Evolutionary conservation across 495 filamentous ascomycete species (phyloP).

Genomic region (Cudoniella acicularis): DNA sequence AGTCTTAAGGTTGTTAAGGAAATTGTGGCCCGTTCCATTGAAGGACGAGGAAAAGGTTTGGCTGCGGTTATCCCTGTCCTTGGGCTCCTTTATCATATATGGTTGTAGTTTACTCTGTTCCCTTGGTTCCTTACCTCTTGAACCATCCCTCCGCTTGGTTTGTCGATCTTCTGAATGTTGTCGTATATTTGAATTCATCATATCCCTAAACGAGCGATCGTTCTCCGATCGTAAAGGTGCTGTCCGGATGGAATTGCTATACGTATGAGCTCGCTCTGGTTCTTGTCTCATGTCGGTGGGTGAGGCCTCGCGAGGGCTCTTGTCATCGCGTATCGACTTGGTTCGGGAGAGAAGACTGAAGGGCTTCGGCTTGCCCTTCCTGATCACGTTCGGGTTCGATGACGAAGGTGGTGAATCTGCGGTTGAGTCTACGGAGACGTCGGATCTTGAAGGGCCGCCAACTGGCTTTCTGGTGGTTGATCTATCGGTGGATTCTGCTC

Average conservation of each 20-base stretch:
- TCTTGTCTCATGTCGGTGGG: slow-evolving; percentile 34
- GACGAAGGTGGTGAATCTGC: slow-evolving; percentile 7
- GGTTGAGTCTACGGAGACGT: slow-evolving; percentile 16
- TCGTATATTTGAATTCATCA: slow-evolving; percentile 57
- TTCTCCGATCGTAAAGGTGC: slow-evolving; percentile 56
- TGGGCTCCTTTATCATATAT: slow-evolving; percentile 26
- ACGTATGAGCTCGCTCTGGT: slow-evolving; percentile 34
- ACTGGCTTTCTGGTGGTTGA: slow-evolving; percentile 21
- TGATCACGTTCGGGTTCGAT: slow-evolving; percentile 14
- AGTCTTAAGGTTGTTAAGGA: slow-evolving; percentile 70
- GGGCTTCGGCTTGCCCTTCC: slow-evolving; percentile 50
- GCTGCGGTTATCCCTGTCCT: slow-evolving; percentile 5
- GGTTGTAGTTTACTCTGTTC: slow-evolving; percentile 29
- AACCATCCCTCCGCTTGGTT: slow-evolving; percentile 29
- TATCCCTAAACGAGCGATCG: slow-evolving; percentile 60
- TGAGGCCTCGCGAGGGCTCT: slow-evolving; percentile 35
- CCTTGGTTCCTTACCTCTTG: slow-evolving; percentile 29
- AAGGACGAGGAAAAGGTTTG: slow-evolving; percentile 49
- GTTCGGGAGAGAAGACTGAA: slow-evolving; percentile 62
- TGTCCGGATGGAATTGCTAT: slow-evolving; percentile 41
- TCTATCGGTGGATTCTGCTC: slow-evolving; percentile 14
- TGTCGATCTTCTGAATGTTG: slow-evolving; percentile 63
- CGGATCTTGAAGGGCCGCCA: slow-evolving; percentile 18
- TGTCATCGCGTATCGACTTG: slow-evolving; percentile 60
- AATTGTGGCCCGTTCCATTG: slow-evolving; percentile 52